phyloP scores from a whole-genome alignment of 1,284 basidiomycete genomes.

The Amylostereum chailletii region DNA sequence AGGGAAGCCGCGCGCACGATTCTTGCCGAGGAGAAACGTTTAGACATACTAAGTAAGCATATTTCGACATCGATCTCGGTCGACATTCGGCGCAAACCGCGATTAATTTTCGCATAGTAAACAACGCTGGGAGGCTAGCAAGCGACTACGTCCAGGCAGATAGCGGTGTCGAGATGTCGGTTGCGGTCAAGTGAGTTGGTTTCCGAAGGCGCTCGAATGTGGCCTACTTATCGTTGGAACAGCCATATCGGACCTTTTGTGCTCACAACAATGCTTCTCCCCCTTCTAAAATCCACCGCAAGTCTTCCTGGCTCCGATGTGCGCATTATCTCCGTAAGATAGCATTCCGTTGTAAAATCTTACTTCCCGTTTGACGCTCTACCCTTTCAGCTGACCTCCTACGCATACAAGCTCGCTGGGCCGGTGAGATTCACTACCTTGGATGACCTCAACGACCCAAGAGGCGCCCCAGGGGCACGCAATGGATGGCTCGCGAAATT shows the following conservation, averaged over 20 bases:
- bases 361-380: neutral
- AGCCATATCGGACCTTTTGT: constrained; percentile 12
- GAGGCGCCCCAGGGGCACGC: constrained; percentile 11
- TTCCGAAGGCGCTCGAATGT: neutral
- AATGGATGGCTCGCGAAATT: constrained; percentile 18
- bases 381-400: neutral
- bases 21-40: constrained; percentile 5
- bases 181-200: constrained; percentile 1
- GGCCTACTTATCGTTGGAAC: too few relatives aligned
- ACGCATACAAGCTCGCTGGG: constrained; percentile 12
- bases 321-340: constrained; percentile 9
- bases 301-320: constrained; percentile 6
- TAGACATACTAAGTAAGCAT: constrained; percentile 9
- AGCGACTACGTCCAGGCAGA: neutral
- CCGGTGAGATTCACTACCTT: constrained; percentile 22
- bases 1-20: constrained; percentile 8
- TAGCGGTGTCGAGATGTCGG: constrained; percentile 2
- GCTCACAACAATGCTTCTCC: constrained; percentile 12
- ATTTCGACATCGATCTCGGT: too few relatives aligned
- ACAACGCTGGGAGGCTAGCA: constrained; percentile 5
- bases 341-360: neutral
- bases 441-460: constrained; percentile 28
- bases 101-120: neutral
- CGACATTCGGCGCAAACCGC: too few relatives aligned
- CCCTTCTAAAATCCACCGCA: constrained; percentile 10